Base-by-base conservation (phyloP, 306 rosid species). In the Trifolium dubium region DNA sequence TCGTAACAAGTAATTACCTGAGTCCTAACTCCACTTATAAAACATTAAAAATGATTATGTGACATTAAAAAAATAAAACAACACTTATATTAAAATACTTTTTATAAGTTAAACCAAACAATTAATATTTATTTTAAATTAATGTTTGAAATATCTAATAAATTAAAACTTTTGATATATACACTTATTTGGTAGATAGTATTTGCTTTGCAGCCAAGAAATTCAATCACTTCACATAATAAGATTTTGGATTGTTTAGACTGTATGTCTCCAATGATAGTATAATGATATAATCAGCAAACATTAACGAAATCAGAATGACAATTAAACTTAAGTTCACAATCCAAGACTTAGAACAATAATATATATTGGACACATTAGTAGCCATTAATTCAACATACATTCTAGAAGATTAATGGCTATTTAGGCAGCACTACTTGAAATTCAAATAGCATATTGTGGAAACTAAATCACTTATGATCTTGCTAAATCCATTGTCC, bases 401-500 rank as follows among this genome's bases (percentile, higher is more conserved):
- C 77, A 84, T 80, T 74, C 82, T 80, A 78, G 85, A 3, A 83
- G 85, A 75, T 87, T 13, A 6, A 87, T 63, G 89, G 83, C 86
- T 84, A 92, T 67, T 81, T 78, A 12, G 91, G 89, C 85, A 88
- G 88, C 13, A 63, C 30, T 1, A 63, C 30, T 1, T 90, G 77
- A 51, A 86, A 85, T 23, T 88, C 68, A 75, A 88, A 87, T 23
- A 85, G 82, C 74, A 90, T 11, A 18, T 51, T 67, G 29, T 84
- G 88, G 14, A 73, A 43, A 67, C 37, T 76, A 79, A 51, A 83
- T 32, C 83, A 88, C 89, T 82, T 18, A 18, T 74, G 79, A 68
- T 53, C 50, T 75, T 77, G n/a, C 82, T 74, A 69, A 83, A 88
- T 32, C 85, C 90, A 81, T 60, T 82, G 35, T 80, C 93, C 87